phyloP scores from a whole-genome alignment of 768 basidiomycete species.

The Candolleomyces eurysporus region DNA sequence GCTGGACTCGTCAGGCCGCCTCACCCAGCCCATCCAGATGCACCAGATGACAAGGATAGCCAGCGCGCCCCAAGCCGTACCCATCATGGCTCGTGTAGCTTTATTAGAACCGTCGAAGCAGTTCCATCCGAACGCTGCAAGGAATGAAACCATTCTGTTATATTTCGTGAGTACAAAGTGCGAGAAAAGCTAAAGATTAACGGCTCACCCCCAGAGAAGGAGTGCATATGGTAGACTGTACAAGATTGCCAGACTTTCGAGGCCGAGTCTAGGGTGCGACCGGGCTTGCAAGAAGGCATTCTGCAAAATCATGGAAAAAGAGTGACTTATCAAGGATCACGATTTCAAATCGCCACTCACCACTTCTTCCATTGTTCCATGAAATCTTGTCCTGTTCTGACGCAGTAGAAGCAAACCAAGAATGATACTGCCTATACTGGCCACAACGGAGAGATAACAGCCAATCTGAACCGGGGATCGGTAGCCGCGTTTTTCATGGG shows the following conservation, averaged over 20 bases:
- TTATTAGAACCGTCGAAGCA: constrained; percentile 20
- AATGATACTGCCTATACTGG: constrained; percentile 44
- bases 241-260: constrained; percentile 21
- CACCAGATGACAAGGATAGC: constrained; percentile 20
- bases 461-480: constrained; percentile 38
- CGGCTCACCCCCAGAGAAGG: constrained; percentile 22
- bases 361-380: constrained; percentile 8
- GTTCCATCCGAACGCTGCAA: constrained; percentile 23
- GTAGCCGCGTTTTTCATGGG: neutral
- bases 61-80: constrained; percentile 4
- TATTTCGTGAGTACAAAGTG: neutral
- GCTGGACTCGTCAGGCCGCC: no score
- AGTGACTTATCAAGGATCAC: constrained; percentile 11
- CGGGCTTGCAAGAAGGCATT: constrained; percentile 4
- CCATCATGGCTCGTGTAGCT: constrained; percentile 13
- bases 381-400: constrained; percentile 18
- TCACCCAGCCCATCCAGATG: constrained; percentile 7
- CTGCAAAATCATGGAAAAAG: constrained; percentile 12
- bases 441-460: constrained; percentile 44
- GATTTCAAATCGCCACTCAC: constrained; percentile 5
- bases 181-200: constrained; percentile 1
- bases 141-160: constrained; percentile 22
- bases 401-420: constrained; percentile 41
- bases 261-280: constrained; percentile 10
- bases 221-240: constrained; percentile 25